phyloP scores from a whole-genome alignment of 805 yeast genomes.

The Zygosaccharomyces bisporus region DNA sequence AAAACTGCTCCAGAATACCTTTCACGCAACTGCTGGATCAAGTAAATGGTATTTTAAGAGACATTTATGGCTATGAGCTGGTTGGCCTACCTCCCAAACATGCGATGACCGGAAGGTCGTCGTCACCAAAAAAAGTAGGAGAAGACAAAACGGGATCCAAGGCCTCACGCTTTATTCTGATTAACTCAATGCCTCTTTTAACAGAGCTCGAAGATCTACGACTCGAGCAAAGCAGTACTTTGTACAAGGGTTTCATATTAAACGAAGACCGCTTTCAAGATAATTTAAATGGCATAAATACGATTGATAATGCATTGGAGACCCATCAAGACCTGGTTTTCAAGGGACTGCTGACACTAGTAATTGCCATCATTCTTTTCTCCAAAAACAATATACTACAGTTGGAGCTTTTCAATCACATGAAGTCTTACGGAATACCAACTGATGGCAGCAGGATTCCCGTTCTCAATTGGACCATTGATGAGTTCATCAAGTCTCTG shows the following conservation, averaged over 20 bases:
- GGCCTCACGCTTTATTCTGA: constrained; percentile 26
- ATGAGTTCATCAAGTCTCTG: constrained; percentile 23
- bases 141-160: constrained; percentile 12
- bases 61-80: constrained; percentile 29
- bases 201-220: constrained; percentile 18
- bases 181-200: constrained; percentile 19
- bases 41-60: constrained; percentile 23
- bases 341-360: constrained; percentile 25
- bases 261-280: constrained; percentile 24
- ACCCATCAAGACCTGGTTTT: constrained; percentile 22
- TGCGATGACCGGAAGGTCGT: not conserved
- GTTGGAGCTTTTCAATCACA: constrained; percentile 21
- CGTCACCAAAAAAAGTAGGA: not conserved
- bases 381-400: constrained; percentile 31
- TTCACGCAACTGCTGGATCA: constrained; percentile 17
- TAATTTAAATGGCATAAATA: constrained; percentile 15
- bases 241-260: constrained; percentile 17
- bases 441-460: constrained; percentile 28
- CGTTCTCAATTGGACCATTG: constrained; percentile 22
- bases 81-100: constrained; percentile 20
- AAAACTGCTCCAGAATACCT: constrained; percentile 16
- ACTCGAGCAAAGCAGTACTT: constrained; percentile 13
- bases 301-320: constrained; percentile 18
- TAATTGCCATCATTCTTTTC: constrained; percentile 23
- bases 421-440: constrained; percentile 30